Evolutionary conservation across 2,329 filamentous ascomycete genomes (phyloP).

Genomic region (Aspergillus latus): DNA sequence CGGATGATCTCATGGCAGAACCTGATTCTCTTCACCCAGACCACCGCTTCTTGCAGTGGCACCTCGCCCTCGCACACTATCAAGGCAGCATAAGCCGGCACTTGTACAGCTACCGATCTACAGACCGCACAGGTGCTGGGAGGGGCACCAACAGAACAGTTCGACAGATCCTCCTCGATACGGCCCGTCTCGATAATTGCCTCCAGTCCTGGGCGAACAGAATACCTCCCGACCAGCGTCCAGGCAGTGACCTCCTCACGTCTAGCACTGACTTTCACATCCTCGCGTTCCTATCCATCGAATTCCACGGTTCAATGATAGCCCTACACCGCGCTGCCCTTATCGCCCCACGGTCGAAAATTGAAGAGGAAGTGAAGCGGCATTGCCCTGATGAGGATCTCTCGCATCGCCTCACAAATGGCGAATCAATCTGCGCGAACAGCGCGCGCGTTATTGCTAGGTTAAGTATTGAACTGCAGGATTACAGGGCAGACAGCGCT

Average conservation of each 20-base stretch:
- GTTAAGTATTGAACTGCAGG: conserved; percentile 15
- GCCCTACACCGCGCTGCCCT: conserved; percentile 18
- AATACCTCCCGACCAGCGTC: conserved; percentile 12
- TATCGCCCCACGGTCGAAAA: conserved; percentile 14
- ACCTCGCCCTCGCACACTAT: conserved; percentile 14
- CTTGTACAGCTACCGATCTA: conserved; percentile 12
- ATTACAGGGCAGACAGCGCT: conserved; percentile 5
- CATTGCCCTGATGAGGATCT: conserved; percentile 16
- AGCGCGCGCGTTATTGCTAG: conserved; percentile 19
- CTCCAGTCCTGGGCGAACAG: conserved; percentile 15
- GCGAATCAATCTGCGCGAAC: conserved; percentile 17
- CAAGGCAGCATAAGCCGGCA: conserved; percentile 19
- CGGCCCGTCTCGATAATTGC: conserved; percentile 12
- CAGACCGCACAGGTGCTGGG: background rate
- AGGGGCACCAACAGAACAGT: background rate
- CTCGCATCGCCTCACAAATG: conserved; percentile 10
- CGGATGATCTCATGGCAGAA: conserved; percentile 5
- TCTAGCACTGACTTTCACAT: conserved; percentile 10
- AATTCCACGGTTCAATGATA: conserved; percentile 17
- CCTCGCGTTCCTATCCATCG: conserved; percentile 14
- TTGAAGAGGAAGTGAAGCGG: conserved; percentile 13
- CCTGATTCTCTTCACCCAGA: background rate
- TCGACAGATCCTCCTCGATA: conserved; percentile 18
- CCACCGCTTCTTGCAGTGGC: conserved; percentile 12
- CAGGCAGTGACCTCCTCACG: conserved; percentile 17